Evolutionary conservation across 306 rosid genomes (phyloP), one percentile per base, ranked within the genome.

Genomic region (Ziziphus jujuba): DNA sequence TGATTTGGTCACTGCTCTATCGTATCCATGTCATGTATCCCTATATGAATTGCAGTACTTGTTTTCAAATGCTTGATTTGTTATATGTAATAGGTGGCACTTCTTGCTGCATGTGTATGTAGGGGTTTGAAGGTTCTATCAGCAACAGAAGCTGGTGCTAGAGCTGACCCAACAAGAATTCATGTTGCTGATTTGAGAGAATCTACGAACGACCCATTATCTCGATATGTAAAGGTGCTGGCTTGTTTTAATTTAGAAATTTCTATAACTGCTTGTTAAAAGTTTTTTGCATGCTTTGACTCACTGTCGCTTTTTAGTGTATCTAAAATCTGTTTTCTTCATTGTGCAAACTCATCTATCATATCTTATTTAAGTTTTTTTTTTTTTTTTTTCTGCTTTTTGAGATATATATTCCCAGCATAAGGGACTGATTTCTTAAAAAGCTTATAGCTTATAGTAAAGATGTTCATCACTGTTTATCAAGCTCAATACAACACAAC

Each of bases 81-180:
- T 47, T 75, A 50, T 72, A 50, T 81, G 85, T 80, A 77, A 82
- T 80, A 90, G 97, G 98, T 92, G 72, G 89, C 97, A 63, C 97
- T 92, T 82, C 97, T 92, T 78, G 98, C 98, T 66, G 97, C 98
- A 43, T 90, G 98, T 81, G 93, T 86, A 24, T 93, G 75, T 66
- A 87, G 91, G 86, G 97, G 91, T 61, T 84, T 92, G 80, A 92
- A 90, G 81, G 91, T 92, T 71, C 65, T 92, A 80, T 92, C 97
- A 38, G 96, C 91, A 61, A 92, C 93, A 11, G 97, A 97, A 78
- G 98, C 98, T 48, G 98, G 98, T 70, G 97, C 91, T 54, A 83
- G 97, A 83, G 93, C 93, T 69, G 97, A 92, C 76, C 96, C 98
- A 59, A 87, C 98, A 21, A 87, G 98, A 78, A 90, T 90, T 74